A percentile compares a stretch with the other conserved stretches of the same genome.
Evolutionary conservation across 148 eudicot genomes (phyloP).

Genomic region (Amaranthus cruentus): DNA sequence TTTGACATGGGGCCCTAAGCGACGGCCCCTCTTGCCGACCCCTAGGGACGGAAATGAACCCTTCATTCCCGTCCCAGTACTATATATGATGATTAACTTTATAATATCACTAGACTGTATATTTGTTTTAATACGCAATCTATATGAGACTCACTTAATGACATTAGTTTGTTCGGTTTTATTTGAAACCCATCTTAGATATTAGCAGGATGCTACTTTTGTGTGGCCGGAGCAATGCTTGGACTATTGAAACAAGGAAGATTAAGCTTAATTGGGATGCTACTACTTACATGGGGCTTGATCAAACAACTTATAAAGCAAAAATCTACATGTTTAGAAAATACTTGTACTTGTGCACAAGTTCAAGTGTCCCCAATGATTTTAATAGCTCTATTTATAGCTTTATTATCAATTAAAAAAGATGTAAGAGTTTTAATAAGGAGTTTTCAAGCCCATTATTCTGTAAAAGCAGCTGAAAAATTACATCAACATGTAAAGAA

Average conservation of each 20-base stretch:
- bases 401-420: constrained; percentile 33
- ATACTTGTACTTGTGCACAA: not conserved
- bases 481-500: constrained; percentile 12
- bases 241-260: constrained; percentile 43
- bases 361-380: constrained; percentile 40
- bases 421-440: constrained; percentile 43
- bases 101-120: no score
- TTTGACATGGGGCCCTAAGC: no score
- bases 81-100: no score
- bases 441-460: constrained; percentile 26
- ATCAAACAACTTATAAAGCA: constrained; percentile 31
- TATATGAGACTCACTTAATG: no score
- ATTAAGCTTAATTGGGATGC: constrained; percentile 46
- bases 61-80: no score
- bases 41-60: no score
- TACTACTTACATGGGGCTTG: constrained; percentile 53
- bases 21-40: no score
- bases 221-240: constrained; percentile 51
- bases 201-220: constrained; percentile 56
- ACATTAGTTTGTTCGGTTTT: no score
- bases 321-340: constrained; percentile 10
- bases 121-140: no score
- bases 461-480: constrained; percentile 9
- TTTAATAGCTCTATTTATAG: constrained; percentile 33
- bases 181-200: constrained; percentile 24